Conservation (phyloP, 176 grass and related monocot species). For the Otatea glauca region DNA sequence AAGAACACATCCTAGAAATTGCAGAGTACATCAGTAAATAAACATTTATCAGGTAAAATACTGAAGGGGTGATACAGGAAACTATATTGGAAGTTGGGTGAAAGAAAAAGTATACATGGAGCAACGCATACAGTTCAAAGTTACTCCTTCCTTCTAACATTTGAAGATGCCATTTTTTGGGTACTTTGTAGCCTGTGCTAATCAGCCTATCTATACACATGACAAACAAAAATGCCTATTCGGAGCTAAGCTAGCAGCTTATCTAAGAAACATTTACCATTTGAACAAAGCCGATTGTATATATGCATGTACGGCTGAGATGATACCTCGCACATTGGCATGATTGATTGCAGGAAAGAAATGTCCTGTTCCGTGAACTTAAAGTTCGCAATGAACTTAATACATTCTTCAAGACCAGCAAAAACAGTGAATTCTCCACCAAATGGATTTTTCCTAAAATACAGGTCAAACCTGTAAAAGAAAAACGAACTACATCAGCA, state of each 20-base stretch:
- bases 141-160: constrained; percentile 11
- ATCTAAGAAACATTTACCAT: constrained; percentile 8
- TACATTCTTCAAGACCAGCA: constrained; percentile 98
- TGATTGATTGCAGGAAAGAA: constrained; percentile 74
- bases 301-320: constrained; percentile 1
- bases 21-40: constrained; percentile 42
- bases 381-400: constrained; percentile 93
- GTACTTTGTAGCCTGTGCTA: neutral
- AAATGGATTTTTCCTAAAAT: constrained; percentile 98
- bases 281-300: constrained; percentile 14
- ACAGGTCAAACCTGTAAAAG: constrained; percentile 87
- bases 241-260: constrained; percentile 18
- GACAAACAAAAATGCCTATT: constrained; percentile 6
- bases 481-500: constrained; percentile 41
- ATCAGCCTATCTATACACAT: neutral
- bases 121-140: neutral
- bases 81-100: neutral
- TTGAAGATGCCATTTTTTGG: neutral
- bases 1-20: constrained; percentile 83
- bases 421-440: constrained; percentile 96
- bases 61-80: neutral
- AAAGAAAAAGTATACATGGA: constrained; percentile 10
- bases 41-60: constrained; percentile 40
- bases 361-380: constrained; percentile 79
- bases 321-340: constrained; percentile 89